Evolutionary conservation across 208 protist genomes (phyloP).

Genomic region (Polymyxa betae): DNA sequence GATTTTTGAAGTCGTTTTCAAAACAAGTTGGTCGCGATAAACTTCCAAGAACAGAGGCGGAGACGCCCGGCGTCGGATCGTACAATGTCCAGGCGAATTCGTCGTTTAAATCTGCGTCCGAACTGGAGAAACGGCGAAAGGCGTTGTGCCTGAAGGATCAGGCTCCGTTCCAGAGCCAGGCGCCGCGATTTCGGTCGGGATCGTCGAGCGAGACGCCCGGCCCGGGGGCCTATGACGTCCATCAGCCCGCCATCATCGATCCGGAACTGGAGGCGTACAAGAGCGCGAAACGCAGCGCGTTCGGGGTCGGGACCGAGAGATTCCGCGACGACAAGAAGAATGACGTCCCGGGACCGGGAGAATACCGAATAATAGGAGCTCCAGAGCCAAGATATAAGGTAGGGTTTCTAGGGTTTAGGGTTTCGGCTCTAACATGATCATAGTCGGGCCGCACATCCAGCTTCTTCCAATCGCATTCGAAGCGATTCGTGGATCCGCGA

Average conservation of each 20-base stretch:
- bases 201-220: not conserved
- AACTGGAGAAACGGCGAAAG: not conserved
- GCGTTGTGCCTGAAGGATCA: not conserved
- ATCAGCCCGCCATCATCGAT: not conserved
- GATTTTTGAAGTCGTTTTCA: not conserved
- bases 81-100: slow-evolving; percentile 14
- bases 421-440: too few relatives aligned
- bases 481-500: too few relatives aligned
- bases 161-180: slow-evolving; percentile 5
- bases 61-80: not conserved
- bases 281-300: not conserved
- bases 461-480: slow-evolving; percentile 7
- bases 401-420: not conserved
- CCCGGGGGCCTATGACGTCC: not conserved
- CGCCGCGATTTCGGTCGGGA: not conserved
- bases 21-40: not conserved
- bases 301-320: slow-evolving; percentile 6
- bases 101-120: slow-evolving; percentile 16
- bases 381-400: slow-evolving; percentile 25
- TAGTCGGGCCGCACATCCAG: not conserved
- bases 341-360: not conserved
- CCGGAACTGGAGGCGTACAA: slow-evolving; percentile 43
- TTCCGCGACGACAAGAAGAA: not conserved
- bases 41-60: not conserved
- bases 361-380: not conserved